A percentile compares a stretch with the other conserved stretches of the same genome.
Evolutionary conservation across 75 land plant species (phyloP).

Genomic region (Picea glauca): DNA sequence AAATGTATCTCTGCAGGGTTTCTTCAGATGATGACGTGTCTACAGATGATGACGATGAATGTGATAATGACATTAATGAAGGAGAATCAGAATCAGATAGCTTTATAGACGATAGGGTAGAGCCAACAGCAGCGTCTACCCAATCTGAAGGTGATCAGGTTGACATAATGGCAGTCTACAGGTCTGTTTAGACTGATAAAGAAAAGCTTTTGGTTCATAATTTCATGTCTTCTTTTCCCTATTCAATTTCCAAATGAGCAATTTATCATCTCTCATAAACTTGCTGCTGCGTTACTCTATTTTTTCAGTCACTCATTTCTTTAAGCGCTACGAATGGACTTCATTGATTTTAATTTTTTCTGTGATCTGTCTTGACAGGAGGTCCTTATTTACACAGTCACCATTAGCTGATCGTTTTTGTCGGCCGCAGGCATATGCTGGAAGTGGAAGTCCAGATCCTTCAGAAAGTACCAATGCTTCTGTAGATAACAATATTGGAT

Average conservation of each 20-base stretch:
- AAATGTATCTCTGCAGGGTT: slow-evolving; percentile 44
- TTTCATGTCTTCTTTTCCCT: background rate
- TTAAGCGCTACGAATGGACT: background rate
- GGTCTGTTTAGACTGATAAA: slow-evolving; percentile 27
- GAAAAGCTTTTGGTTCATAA: background rate
- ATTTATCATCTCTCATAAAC: background rate
- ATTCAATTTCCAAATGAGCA: background rate
- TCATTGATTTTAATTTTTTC: background rate
- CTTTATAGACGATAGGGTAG: slow-evolving; percentile 74
- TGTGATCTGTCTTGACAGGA: slow-evolving; percentile 41
- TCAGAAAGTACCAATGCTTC: background rate
- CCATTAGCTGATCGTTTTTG: slow-evolving; percentile 22
- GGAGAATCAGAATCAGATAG: slow-evolving; percentile 48
- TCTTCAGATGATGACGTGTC: slow-evolving; percentile 69
- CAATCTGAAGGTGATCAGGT: slow-evolving; percentile 31
- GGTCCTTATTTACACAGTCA: slow-evolving; percentile 87
- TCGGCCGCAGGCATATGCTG: background rate
- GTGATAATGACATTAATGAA: slow-evolving; percentile 20
- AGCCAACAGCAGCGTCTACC: slow-evolving; percentile 33
- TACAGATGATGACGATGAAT: slow-evolving; percentile 64
- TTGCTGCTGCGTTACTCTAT: background rate
- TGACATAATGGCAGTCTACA: slow-evolving; percentile 97
- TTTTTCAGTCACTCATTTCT: background rate
- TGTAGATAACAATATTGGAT: background rate
- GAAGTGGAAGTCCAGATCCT: background rate